phyloP scores from a whole-genome alignment of 1,139 yeast genomes.

The Suhomyces wounanorum region DNA sequence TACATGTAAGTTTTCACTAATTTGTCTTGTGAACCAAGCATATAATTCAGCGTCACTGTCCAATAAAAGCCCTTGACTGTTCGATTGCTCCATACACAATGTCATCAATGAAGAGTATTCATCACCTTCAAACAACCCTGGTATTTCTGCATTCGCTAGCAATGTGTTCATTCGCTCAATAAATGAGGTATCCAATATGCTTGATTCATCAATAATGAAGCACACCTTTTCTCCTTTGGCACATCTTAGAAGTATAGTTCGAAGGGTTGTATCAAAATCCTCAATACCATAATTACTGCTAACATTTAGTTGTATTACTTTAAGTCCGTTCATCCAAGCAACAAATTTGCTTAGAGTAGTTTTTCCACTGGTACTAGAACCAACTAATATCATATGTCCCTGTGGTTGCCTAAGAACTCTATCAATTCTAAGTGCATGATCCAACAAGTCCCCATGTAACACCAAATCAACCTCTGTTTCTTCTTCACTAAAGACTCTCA shows the following conservation, averaged over 20 bases:
- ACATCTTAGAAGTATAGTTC: slow-evolving; percentile 51
- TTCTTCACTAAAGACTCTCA: slow-evolving; percentile 75
- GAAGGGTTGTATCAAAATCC: slow-evolving; percentile 69
- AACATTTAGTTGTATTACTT: slow-evolving; percentile 60
- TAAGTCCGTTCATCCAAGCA: slow-evolving; percentile 87
- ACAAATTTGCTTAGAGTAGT: slow-evolving; percentile 78
- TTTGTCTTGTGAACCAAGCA: slow-evolving; percentile 70
- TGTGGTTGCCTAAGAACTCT: slow-evolving; percentile 83
- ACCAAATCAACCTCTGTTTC: slow-evolving; percentile 64
- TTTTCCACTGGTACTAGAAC: slow-evolving; percentile 83
- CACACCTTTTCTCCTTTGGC: slow-evolving; percentile 65
- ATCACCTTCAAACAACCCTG: slow-evolving; percentile 85
- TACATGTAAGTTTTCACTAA: slow-evolving; percentile 76
- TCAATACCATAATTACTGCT: slow-evolving; percentile 53
- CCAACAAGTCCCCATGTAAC: slow-evolving; percentile 70
- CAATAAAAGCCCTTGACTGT: slow-evolving; percentile 59
- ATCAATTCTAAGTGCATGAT: slow-evolving; percentile 77
- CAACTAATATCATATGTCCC: slow-evolving; percentile 90
- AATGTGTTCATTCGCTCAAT: slow-evolving; percentile 90
- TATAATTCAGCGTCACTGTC: slow-evolving; percentile 76
- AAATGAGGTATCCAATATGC: slow-evolving; percentile 74
- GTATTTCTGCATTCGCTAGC: slow-evolving; percentile 89
- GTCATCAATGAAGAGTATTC: slow-evolving; percentile 57
- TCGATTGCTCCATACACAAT: slow-evolving; percentile 60
- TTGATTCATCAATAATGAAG: slow-evolving; percentile 79